phyloP scores from a whole-genome alignment of 2,329 filamentous ascomycete species.

The Ceratocystis cacaofunesta region DNA sequence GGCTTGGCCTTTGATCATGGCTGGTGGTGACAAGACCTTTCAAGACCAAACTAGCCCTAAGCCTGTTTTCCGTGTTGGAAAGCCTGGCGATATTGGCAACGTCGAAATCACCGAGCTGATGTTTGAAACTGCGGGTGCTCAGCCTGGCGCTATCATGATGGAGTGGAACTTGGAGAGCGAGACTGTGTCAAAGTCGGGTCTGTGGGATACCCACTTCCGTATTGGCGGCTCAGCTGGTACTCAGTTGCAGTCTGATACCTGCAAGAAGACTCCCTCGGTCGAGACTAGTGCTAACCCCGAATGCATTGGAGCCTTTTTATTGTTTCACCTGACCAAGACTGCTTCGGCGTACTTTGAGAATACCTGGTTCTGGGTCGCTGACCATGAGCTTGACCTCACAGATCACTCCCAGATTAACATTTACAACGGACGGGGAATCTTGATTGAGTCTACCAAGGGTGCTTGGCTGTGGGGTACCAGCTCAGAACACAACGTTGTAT shows the following conservation, averaged over 20 bases:
- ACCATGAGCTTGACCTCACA: slow-evolving; percentile 68
- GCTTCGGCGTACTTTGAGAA: slow-evolving; percentile 73
- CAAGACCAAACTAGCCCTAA: slow-evolving; percentile 58
- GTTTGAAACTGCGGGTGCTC: slow-evolving; percentile 67
- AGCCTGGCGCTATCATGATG: slow-evolving; percentile 77
- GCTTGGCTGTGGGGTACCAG: slow-evolving; percentile 70
- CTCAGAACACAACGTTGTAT: slow-evolving; percentile 51
- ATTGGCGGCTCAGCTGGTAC: slow-evolving; percentile 79
- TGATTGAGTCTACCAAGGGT: slow-evolving; percentile 58
- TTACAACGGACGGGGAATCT: slow-evolving; percentile 74
- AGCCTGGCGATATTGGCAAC: slow-evolving; percentile 57
- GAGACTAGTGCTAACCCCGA: slow-evolving; percentile 45
- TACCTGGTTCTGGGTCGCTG: slow-evolving; percentile 77
- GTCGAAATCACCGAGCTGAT: slow-evolving; percentile 84
- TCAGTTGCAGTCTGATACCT: slow-evolving; percentile 62
- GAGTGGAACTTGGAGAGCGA: slow-evolving; percentile 72
- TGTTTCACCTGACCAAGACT: slow-evolving; percentile 48
- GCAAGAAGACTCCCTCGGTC: slow-evolving; percentile 57
- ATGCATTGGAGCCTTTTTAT: slow-evolving; percentile 61
- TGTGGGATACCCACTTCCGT: slow-evolving; percentile 96
- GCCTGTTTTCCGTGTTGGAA: slow-evolving; percentile 74
- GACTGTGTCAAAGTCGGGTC: slow-evolving; percentile 53
- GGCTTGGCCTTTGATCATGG: slow-evolving; percentile 82
- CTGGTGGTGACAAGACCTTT: slow-evolving; percentile 56
- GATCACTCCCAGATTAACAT: slow-evolving; percentile 70